phyloP scores from a whole-genome alignment of 2,329 filamentous ascomycete species.

The Trichophaea hybrida region DNA sequence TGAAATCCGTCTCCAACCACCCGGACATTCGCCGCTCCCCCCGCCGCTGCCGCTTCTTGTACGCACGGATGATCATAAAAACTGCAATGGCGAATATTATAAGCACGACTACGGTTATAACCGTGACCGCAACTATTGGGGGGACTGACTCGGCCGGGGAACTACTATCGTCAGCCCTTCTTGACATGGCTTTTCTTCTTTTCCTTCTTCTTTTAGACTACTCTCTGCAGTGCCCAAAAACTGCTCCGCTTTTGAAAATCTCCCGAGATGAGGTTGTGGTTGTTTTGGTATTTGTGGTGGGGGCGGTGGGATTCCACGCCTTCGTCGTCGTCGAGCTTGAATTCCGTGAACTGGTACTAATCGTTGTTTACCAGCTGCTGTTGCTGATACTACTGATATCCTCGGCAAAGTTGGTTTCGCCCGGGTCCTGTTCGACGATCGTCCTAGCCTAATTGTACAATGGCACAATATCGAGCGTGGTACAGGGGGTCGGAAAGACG shows the following conservation, averaged over 20 bases:
- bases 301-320: background rate
- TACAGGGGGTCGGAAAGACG: background rate
- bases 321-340: background rate
- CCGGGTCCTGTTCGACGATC: background rate
- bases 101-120: conserved; percentile 21
- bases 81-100: conserved; percentile 23
- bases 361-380: background rate
- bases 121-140: conserved; percentile 20
- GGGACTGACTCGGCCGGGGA: conserved; percentile 17
- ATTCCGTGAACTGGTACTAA: background rate
- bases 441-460: background rate
- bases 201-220: background rate
- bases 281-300: background rate
- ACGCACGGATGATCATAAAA: conserved; percentile 18
- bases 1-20: conserved; percentile 3
- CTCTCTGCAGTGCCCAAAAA: background rate
- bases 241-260: background rate
- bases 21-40: conserved; percentile 2
- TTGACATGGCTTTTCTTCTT: background rate
- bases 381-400: background rate
- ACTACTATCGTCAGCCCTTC: background rate
- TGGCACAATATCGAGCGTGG: background rate
- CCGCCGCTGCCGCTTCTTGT: conserved; percentile 12
- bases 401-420: background rate
- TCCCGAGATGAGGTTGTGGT: background rate